Conservation (phyloP, 2,329 filamentous ascomycete species). For the Kalmusia sp. region DNA sequence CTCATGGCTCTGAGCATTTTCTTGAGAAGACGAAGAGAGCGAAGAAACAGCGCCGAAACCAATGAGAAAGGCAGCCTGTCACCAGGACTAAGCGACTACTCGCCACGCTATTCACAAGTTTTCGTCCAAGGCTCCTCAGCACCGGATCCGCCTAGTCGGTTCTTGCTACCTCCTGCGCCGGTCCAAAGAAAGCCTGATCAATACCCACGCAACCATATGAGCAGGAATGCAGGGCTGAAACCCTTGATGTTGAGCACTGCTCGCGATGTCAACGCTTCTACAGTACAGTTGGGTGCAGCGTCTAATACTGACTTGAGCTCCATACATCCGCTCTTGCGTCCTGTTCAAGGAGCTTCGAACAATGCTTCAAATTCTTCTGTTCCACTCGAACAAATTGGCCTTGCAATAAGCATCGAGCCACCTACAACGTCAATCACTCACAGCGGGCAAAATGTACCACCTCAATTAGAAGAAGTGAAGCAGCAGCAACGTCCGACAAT, state of each 20-base stretch:
- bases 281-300: background rate
- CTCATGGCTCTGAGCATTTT: constrained; percentile 47
- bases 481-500: constrained; percentile 17
- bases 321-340: constrained; percentile 28
- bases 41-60: constrained; percentile 22
- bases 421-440: constrained; percentile 30
- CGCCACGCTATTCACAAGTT: constrained; percentile 32
- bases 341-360: constrained; percentile 26
- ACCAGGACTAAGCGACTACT: constrained; percentile 17
- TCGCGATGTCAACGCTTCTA: background rate
- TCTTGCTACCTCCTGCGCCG: constrained; percentile 25
- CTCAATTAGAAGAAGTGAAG: constrained; percentile 8
- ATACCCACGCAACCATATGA: background rate
- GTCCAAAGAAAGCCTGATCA: constrained; percentile 14
- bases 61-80: constrained; percentile 27
- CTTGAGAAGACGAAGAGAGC: constrained; percentile 42
- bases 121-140: constrained; percentile 16
- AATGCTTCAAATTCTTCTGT: constrained; percentile 30
- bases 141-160: constrained; percentile 18
- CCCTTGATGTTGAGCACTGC: background rate
- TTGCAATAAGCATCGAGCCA: constrained; percentile 46
- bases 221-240: background rate
- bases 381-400: constrained; percentile 43
- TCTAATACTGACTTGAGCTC: constrained; percentile 11
- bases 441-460: constrained; percentile 1